Evolutionary conservation across 345 rosid genomes (phyloP), one percentile per base, ranked within the genome.

Genomic region (Populus pruinosa): DNA sequence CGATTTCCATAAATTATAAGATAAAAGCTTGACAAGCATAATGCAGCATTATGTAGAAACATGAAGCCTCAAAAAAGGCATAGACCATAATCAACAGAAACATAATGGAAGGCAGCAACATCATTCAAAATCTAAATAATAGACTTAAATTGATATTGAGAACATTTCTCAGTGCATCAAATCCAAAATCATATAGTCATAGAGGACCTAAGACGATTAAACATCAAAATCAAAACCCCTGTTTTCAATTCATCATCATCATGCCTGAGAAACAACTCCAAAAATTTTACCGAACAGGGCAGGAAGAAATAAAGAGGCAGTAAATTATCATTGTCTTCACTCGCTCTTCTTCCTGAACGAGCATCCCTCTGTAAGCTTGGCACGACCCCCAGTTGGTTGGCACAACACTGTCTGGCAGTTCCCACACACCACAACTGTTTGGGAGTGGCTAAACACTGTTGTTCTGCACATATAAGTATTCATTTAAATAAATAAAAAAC

Each of bases 311-410:
- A 59, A 59, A 16, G 53, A 59, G 63, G 25, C 6, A n/a, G 5
- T 59, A 59, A 59, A 59, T 23, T 59, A 59, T 59, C 29, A 29
- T 41, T 18, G 41, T 27, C 16, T 41, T 74, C 56, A 74, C 62
- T 72, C 76, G 29, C 76, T 65, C 76, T 72, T 72, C 43, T 65
- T 72, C 33, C 76, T 39, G 67, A 72, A 72, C 25, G 76, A 72
- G 67, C 76, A 72, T 8, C 76, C 76, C 50, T 72, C 76, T 36
- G 76, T 72, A 74, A 74, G 69, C 69, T 65, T 74, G 36, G 77
- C 77, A 61, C 77, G 77, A n/a, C 77, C 77, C 14, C 77, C 77
- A n/a, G 77, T 63, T 7, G 77, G 77, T n/a, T 74, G 77, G 77
- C 77, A 74, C 69, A 74, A 43, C 4, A 74, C 77, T 5, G 68